Base-by-base conservation (phyloP, 495 filamentous ascomycete species). In the Podospora pseudoanserina region DNA sequence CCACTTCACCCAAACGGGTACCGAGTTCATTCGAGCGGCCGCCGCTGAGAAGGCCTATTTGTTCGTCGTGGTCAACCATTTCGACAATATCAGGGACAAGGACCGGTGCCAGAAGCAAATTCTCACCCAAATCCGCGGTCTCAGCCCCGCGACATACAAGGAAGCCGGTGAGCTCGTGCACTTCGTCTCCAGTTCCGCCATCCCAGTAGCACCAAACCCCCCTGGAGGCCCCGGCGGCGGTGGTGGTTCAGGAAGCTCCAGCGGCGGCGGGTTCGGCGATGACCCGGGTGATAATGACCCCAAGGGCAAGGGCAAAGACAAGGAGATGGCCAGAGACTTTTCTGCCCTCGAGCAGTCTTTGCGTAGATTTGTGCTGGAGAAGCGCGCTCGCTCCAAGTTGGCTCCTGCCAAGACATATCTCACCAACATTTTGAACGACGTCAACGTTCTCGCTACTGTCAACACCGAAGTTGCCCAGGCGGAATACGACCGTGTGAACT, bases 61-160 rank as follows among this genome's bases (percentile, higher is more conserved):
- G 71, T 99, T 99, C 82, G 95, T 99, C 81, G 95, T 98, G 9
- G 95, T 98, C 61, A 99, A 99, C 76, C 93, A 94, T 34, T 99
- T 92, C 72, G 96, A 99, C 78, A 90, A 91, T 69, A 97, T 99
- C 72, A 84, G 88, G 68, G 92, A 98, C 78, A 95, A 98, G 81
- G 86, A 91, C 64, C 75, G 84, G n/a, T 83, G 81, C 70, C 88
- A 97, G 75, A 90, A 93, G 72, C 89, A 94, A 88, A 95, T 99
- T 44, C 80, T 98, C 57, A 92, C 96, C 69, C 93, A 98, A 77
- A 89, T 99, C 28, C 83, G 83, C 56, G 85, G 87, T 30, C 83
- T 98, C 57, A 97, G 94, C 73, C 94, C 94, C 30, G 87, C 89
- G 61, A 98, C 95, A 3, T 91, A 90, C 84, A 97, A 97, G 78